Evolutionary conservation across 2,329 filamentous ascomycete genomes (phyloP), one percentile per base, ranked within the genome.

Genomic region (Pseudopithomyces chartarum): DNA sequence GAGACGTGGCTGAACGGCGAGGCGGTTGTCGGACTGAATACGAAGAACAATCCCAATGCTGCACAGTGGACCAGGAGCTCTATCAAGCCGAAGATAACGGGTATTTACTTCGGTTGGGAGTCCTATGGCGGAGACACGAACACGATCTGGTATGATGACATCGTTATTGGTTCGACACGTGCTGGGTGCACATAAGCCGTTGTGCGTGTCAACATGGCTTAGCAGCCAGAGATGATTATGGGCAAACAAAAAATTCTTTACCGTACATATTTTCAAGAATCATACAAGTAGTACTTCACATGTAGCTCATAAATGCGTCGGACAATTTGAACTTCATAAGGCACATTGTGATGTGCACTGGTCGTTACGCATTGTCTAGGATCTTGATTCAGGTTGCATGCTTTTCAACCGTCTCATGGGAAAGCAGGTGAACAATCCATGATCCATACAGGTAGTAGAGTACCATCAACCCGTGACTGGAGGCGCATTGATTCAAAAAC

Each of bases 131-230:
- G 84, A 0, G 84, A 85, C 57, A 73, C 77, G 2, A 87, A 87
- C 70, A 87, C 85, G 1, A 82, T 87, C 63, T 87, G 84, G 84
- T 87, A 86, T 59, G 85, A 87, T 61, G 85, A 87, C 64, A 79
- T 87, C 60, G 79, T 73, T 6, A 70, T 87, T 46, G 74, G 74
- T 62, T 77, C 78, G 40, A 79, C 67, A 17, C 76, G 82, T 33
- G 75, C 84, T 61, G 83, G 84, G 33, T 86, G 84, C 42, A 56
- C 49, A 22, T 57, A 26, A 15, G 6, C 2, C 7, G 20, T 15
- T 44, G 22, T 7, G 8, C 1, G 1, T 1, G 12, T 48, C 6
- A 17, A 22, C 6, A 26, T 19, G 45, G 45, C 13, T 20, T 8
- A 19, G 12, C 32, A 13, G 19, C 2, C 17, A 23, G 32, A 1